Evolutionary conservation across 108 stramenopile genomes (phyloP).

Genomic region (Conticribra weissflogii): DNA sequence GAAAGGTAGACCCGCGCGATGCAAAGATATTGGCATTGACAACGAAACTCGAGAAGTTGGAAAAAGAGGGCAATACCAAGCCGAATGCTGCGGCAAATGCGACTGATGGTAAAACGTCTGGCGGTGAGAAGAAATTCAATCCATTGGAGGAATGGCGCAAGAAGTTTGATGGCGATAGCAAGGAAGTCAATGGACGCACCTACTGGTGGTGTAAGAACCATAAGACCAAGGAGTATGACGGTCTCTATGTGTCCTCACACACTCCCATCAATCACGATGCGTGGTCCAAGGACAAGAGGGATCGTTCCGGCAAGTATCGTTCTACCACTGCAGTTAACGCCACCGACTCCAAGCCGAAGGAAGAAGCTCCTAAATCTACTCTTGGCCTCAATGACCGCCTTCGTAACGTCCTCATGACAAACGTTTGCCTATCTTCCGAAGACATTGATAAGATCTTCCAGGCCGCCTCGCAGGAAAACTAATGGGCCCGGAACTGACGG

Average conservation of each 20-base stretch:
- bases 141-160: background rate
- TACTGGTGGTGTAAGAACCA: background rate
- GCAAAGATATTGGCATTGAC: background rate
- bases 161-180: background rate
- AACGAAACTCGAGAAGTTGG: too few species aligned
- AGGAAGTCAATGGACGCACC: background rate
- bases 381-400: background rate
- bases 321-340: background rate
- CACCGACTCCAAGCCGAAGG: background rate
- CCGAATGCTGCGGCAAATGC: background rate
- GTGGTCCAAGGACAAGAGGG: background rate
- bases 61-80: too few species aligned
- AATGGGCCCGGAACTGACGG: constrained; percentile 10
- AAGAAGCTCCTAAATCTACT: background rate
- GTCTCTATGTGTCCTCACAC: background rate
- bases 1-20: constrained; percentile 12
- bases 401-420: background rate
- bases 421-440: background rate
- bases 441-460: constrained; percentile 13
- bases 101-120: background rate
- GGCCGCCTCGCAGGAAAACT: constrained; percentile 15
- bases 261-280: background rate
- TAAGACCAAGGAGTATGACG: background rate
- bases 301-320: background rate
- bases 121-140: background rate